Evolutionary conservation across 768 basidiomycete species (phyloP), one percentile per base, ranked within the genome.

Genomic region (Dentipellis fragilis): DNA sequence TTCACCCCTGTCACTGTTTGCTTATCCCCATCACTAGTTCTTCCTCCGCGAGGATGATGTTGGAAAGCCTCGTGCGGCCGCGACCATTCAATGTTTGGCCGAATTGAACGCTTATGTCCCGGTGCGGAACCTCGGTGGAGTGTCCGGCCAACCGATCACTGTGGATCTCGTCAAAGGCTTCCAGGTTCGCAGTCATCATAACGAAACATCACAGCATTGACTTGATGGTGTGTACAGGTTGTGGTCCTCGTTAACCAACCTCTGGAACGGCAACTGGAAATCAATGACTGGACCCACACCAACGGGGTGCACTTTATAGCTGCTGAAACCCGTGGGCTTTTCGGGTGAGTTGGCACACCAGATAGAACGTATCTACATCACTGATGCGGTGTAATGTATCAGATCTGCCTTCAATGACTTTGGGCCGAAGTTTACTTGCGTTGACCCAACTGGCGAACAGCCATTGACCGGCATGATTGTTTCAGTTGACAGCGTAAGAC

Each of bases 381-480:
- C 45, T 37, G 38, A 39, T 12, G 12, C 45, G 48, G 12, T 22
- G 53, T 29, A 42, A 23, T 50, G 21, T 29, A 12, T 38, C 65
- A 96, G 94, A 12, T 86, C 89, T 57, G 85, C 87, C 12, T 99
- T 99, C 78, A 95, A 90, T 68, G 96, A 99, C 70, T 98, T 99
- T 62, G 96, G 96, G 6, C 71, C 84, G 22, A 91, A 90, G 68
- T 99, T 98, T 67, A 86, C 91, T 14, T 94, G 93, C 62, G 89
- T 96, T 22, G 96, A 99, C 67, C 85, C 93, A n/a, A 94, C 90
- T n/a, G 96, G 96, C 16, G 96, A 98, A 71, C 86, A 92, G 61
- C 87, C 93, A 3, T 75, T 97, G 56, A 78, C 83, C 1, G 96
- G 96, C 17, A 97, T 99, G 93, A 87, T 97, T 55, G 94, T 93